These are phyloP conservation scores for Ophiostoma australiae DNA, from an alignment of 2,329 filamentous ascomycete species.

Conservation along the genomic window DNA sequence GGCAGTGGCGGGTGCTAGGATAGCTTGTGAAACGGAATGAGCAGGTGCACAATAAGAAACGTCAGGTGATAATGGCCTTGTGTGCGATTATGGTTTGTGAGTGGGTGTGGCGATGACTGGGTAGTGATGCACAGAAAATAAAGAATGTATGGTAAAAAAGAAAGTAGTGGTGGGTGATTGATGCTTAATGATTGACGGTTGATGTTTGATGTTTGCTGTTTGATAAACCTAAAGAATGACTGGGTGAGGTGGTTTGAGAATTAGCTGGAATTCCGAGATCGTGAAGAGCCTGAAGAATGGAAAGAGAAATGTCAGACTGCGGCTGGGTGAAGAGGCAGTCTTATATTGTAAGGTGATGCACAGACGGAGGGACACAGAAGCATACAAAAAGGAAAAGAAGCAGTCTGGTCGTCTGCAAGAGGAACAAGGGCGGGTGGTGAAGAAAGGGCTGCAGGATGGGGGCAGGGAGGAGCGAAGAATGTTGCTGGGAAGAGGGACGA, in stretches of 20 bases:
- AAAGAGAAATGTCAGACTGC: constrained; percentile 3
- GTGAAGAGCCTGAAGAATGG: constrained; percentile 6
- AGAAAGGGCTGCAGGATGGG: constrained; percentile 20
- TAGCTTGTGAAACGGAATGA: constrained; percentile 14
- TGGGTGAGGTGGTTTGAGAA: constrained; percentile 18
- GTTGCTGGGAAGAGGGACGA: constrained; percentile 1
- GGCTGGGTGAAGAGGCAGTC: constrained; percentile 18
- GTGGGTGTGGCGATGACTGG: constrained; percentile 11
- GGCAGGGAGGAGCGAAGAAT: constrained; percentile 26
- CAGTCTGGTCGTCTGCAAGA: neutral
- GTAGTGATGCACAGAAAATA: neutral
- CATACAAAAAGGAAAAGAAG: neutral
- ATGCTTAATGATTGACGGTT: neutral
- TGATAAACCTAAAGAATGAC: constrained; percentile 21
- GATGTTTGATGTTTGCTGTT: neutral
- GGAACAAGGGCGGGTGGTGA: constrained; percentile 16
- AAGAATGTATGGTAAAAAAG: constrained; percentile 12
- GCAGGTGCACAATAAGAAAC: constrained; percentile 15
- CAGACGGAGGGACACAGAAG: neutral
- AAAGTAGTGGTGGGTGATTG: neutral
- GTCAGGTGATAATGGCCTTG: constrained; percentile 20
- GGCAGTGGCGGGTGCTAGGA: neutral
- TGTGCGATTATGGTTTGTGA: neutral
- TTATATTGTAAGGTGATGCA: constrained; percentile 18
- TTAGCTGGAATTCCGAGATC: constrained; percentile 18